Base-by-base conservation (phyloP, 2,329 filamentous ascomycete genomes). In the Cladophialophora psammophila region DNA sequence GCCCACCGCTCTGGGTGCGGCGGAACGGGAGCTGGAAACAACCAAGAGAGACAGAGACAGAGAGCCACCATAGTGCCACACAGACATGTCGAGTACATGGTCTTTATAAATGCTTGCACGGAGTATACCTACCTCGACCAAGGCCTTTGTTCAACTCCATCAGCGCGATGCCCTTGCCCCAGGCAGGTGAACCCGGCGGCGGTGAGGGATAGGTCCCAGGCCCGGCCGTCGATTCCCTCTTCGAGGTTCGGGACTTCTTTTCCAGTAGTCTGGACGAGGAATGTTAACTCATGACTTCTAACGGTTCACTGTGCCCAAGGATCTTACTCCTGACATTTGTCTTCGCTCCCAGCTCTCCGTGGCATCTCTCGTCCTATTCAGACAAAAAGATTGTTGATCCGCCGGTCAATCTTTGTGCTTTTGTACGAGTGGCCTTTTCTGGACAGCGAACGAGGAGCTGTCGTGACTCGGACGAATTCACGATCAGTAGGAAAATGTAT, bases 111-210 rank as follows among this genome's bases (percentile, higher is more conserved):
- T 31, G 26, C 18, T 12, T 31, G 10, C 18, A 36, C 6, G 13
- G 8, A 61, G 10, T 12, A 38, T 10, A 18, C 76, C 54, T 75
- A 84, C 82, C 80, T 84, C 82, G 15, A 83, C 79, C 52, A 84
- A 72, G 3, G 78, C 75, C 67, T 86, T 86, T 86, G 66, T 82
- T 78, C 59, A 85, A 69, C 72, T 84, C 82, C 78, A 84, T 82
- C 60, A 82, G 71, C 0, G 82, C 82, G 60, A 85, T 81, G 0
- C 78, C 74, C 72, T 79, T 81, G 8, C 83, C 83, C 83, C 9
- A 59, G 32, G 84, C 83, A 84, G 70, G 76, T 74, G 65, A 77
- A 81, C 42, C 77, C 78, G 0, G 83, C 82, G n/a, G 78, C 75
- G 9, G 79, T 79, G 72, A 84, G 84, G 0, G 81, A 74, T 12